Evolutionary conservation across 2,329 filamentous ascomycete species (phyloP), one percentile per base, ranked within the genome.

Genomic region (Graphiopsis chlorocephala): DNA sequence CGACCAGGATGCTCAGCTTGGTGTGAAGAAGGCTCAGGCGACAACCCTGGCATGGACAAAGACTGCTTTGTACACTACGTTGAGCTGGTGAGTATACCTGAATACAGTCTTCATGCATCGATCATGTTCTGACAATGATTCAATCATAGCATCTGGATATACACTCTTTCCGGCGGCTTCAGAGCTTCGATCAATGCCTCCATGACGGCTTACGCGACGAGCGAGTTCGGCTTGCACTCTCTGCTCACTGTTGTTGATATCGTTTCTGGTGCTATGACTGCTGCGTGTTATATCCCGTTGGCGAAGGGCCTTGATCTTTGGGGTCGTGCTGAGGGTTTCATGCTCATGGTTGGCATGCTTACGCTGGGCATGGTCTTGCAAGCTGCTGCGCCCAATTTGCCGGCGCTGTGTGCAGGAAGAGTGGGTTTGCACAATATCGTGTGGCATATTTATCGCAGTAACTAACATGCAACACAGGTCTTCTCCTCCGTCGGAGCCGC

Each of bases 251-350:
- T 84, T 3, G 83, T 85, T 14, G 77, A 78, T 57, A 84, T 88
- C 66, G 79, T 88, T 23, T 77, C 84, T 12, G 81, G 77, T 65
- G 76, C 86, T 45, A 69, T 70, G 20, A 79, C 84, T 1, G 79
- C 83, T 2, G 81, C 84, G 2, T 83, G 85, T 12, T 77, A 78
- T 58, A 84, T 88, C 66, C 85, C 88, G 0, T 82, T 89, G 67
- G 87, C 88, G 61, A 90, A 90, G 74, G 79, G 89, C 17, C 80
- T 90, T 58, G 86, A 91, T 76, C 80, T 88, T 35, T 90, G 86
- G 80, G 88, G 88, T 64, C 85, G 88, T 38, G 84, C 87, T n/a
- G 84, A 89, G 72, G 88, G 86, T 17, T 85, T 88, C 69, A 74
- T 83, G 26, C 64, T 88, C 38, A 85, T 85, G 71, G 77, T 87